Percentiles rank a stretch among this genome's conserved stretches.
Evolutionary conservation across 495 filamentous ascomycete genomes (phyloP).

Genomic region (Penicillium steckii): DNA sequence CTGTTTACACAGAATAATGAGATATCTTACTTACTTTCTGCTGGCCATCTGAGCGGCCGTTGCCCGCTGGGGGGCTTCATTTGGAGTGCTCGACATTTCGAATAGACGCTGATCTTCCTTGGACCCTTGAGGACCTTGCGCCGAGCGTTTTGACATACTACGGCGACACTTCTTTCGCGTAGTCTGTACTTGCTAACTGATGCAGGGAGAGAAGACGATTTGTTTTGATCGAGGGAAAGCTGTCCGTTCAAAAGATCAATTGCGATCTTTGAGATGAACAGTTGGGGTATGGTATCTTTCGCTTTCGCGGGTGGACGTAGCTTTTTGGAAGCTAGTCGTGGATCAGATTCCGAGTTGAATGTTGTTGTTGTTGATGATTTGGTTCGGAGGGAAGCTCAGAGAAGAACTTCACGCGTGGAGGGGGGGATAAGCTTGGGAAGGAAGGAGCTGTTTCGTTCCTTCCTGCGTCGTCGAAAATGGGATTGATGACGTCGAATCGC

Average conservation of each 20-base stretch:
- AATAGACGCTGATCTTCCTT: conserved; percentile 31
- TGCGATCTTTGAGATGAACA: background rate
- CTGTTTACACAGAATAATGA: background rate
- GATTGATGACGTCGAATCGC: background rate
- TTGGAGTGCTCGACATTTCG: conserved; percentile 43
- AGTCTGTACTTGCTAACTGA: background rate
- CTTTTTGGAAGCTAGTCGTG: too few species aligned
- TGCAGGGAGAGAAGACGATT: conserved; percentile 1
- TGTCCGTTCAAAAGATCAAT: conserved; percentile 5
- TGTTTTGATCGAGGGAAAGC: background rate
- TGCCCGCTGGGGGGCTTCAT: conserved; percentile 48
- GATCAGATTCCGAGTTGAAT: too few species aligned
- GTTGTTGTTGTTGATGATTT: too few species aligned
- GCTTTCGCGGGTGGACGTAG: too few species aligned
- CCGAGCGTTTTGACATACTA: conserved; percentile 41
- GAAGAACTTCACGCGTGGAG: background rate
- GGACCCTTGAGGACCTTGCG: conserved; percentile 35
- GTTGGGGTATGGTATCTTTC: too few species aligned
- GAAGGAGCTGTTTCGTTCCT: too few species aligned
- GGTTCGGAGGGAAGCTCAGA: too few species aligned
- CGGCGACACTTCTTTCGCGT: background rate
- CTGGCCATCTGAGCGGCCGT: conserved; percentile 52
- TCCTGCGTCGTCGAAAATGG: too few species aligned
- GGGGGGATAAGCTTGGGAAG: background rate
- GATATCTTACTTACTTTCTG: conserved; percentile 47